phyloP scores from a whole-genome alignment of 176 grass and related monocot species.

The Carex littledalei region DNA sequence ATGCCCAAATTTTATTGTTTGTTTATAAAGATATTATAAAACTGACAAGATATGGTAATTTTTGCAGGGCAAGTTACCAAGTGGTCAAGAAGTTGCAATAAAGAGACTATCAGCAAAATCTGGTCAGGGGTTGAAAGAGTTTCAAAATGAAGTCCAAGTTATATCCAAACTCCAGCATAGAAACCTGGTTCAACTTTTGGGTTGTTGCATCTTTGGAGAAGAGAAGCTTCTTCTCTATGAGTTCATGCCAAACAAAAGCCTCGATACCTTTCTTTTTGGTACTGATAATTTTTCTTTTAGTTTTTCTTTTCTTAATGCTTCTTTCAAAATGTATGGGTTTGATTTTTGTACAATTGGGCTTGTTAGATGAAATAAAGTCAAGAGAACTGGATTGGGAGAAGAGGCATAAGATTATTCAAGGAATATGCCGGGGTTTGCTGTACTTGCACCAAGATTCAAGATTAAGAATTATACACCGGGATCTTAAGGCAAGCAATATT shows the following conservation, averaged over 20 bases:
- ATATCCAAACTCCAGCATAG: constrained; percentile 60
- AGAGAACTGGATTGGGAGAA: constrained; percentile 39
- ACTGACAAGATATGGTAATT: constrained; percentile 3
- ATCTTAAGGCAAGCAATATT: constrained; percentile 74
- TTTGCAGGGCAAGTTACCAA: constrained; percentile 44
- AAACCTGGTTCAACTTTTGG: constrained; percentile 60
- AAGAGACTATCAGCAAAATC: constrained; percentile 60
- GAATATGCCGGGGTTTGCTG: constrained; percentile 49
- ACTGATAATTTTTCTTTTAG: background rate
- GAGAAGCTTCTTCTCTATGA: constrained; percentile 73
- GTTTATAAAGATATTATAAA: background rate
- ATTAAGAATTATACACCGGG: constrained; percentile 64
- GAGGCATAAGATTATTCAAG: constrained; percentile 53
- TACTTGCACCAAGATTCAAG: constrained; percentile 78
- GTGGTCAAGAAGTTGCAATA: constrained; percentile 64
- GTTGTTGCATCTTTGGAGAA: constrained; percentile 67
- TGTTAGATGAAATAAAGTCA: constrained; percentile 52
- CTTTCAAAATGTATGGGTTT: background rate
- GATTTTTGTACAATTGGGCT: constrained; percentile 12
- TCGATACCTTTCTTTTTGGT: constrained; percentile 62
- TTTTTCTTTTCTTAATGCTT: background rate
- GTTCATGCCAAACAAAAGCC: constrained; percentile 78
- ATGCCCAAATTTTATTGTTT: background rate
- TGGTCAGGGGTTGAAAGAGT: constrained; percentile 48
- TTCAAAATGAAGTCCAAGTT: constrained; percentile 62